Evolutionary conservation across 2,329 filamentous ascomycete species (phyloP), one percentile per base, ranked within the genome.

Genomic region (Alternaria ethzedia): DNA sequence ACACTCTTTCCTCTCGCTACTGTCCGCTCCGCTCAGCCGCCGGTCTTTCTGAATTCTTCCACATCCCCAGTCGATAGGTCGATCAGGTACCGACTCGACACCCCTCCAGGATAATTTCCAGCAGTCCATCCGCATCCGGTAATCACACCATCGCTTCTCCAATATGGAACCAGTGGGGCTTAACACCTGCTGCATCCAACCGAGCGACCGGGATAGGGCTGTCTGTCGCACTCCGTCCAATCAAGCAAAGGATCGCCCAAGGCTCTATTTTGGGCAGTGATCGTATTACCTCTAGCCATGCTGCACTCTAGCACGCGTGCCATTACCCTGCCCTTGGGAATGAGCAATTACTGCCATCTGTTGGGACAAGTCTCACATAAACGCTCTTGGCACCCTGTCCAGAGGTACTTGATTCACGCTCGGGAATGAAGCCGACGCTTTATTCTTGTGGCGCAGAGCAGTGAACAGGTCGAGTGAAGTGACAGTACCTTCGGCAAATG

Each of bases 131-230:
- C 63, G 59, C 63, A 71, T 63, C 52, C 57, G 63, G 67, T 54
- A 70, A 62, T 51, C 47, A 51, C 60, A 49, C 36, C 59, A 59
- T 61, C 36, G 56, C 57, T 20, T 56, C 62, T 66, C 63, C 70
- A 59, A 65, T 51, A 66, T 67, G 64, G 70, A 71, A 72, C 67
- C 56, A 60, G 69, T 71, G 67, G 70, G 66, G 66, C 70, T 64
- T 56, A 60, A 54, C 55, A 54, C 60, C 63, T 47, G 66, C 56
- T 75, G 66, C 71, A 69, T 69, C 63, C 72, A 74, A 70, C 73
- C 74, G 71, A 72, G 62, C 57, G 62, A 65, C 70, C 61, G 68
- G 75, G 71, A 74, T 68, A 68, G 55, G 69, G 59, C 65, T 56
- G 62, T 58, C 51, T 59, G 58, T 54, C 50, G 57, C 52, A 62